Evolutionary conservation across 73 alveolate species (phyloP).

Genomic region (Uronychia binucleata): DNA sequence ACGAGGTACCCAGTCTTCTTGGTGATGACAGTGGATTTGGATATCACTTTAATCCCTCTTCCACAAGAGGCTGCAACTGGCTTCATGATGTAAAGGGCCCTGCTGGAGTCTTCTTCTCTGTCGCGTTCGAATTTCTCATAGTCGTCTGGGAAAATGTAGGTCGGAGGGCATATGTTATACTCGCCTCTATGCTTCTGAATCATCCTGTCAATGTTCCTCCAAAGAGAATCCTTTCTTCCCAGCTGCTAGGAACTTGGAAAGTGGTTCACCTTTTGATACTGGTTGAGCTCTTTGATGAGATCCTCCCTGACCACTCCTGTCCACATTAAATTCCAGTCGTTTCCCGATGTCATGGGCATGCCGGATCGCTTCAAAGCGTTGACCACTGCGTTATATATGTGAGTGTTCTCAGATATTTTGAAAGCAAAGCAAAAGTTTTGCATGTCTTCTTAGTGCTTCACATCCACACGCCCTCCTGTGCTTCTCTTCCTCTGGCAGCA

Average conservation of each 20-base stretch:
- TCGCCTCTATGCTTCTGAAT: conserved; percentile 69
- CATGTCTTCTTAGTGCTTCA: not conserved
- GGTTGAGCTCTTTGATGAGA: conserved; percentile 59
- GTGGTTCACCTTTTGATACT: conserved; percentile 82
- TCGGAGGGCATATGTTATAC: conserved; percentile 82
- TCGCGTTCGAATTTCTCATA: conserved; percentile 77
- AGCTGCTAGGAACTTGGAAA: conserved; percentile 82
- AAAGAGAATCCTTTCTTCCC: conserved; percentile 81
- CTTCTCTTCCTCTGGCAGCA: not conserved
- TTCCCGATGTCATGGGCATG: conserved; percentile 17
- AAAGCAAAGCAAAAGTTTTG: not conserved
- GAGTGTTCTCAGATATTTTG: conserved; percentile 1
- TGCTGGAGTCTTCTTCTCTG: conserved; percentile 74
- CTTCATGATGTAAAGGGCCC: conserved; percentile 87
- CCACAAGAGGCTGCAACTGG: conserved; percentile 97
- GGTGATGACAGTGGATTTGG: conserved; percentile 59
- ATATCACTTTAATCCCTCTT: conserved; percentile 90
- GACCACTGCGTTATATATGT: conserved; percentile 22
- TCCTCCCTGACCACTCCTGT: conserved; percentile 60
- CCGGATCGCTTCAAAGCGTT: conserved; percentile 75
- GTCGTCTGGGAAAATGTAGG: conserved; percentile 92
- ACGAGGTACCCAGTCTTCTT: conserved; percentile 77
- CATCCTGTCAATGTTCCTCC: conserved; percentile 68
- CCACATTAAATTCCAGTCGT: conserved; percentile 78
- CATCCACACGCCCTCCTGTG: not conserved